A percentile compares a stretch with the other conserved stretches of the same genome.
phyloP scores from a whole-genome alignment of 1,284 basidiomycete species.

The Sporisorium iseilematis-ciliati region DNA sequence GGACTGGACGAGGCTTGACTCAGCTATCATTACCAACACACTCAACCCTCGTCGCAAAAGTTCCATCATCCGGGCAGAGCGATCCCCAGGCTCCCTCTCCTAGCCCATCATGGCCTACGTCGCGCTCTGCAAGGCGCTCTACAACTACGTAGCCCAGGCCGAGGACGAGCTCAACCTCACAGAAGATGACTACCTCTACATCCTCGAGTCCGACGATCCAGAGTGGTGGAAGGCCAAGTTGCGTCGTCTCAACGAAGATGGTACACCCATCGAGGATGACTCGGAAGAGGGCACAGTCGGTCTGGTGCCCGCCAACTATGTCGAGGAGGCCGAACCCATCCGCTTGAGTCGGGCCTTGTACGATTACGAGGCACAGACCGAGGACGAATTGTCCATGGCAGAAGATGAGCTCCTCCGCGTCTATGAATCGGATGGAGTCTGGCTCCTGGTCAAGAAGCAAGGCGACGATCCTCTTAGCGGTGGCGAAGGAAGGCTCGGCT shows the following conservation, averaged over 20 bases:
- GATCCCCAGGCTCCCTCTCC: too few relatives aligned
- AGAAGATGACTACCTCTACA: slow-evolving; percentile 67
- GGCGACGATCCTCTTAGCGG: slow-evolving; percentile 56
- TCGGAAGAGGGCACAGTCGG: slow-evolving; percentile 53
- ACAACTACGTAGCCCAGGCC: slow-evolving; percentile 68
- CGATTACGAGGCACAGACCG: slow-evolving; percentile 65
- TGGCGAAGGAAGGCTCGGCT: slow-evolving; percentile 58
- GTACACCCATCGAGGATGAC: slow-evolving; percentile 39
- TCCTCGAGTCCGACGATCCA: slow-evolving; percentile 66
- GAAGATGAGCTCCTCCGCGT: slow-evolving; percentile 66
- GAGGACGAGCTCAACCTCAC: slow-evolving; percentile 66
- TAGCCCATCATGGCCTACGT: slow-evolving; percentile 65
- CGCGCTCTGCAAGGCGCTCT: slow-evolving; percentile 65
- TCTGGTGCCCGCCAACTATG: slow-evolving; percentile 68
- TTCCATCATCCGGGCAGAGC: not conserved
- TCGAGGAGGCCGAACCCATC: slow-evolving; percentile 65
- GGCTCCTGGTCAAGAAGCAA: slow-evolving; percentile 67
- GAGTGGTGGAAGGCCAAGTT: slow-evolving; percentile 69
- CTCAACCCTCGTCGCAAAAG: not conserved
- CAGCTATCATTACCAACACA: not conserved
- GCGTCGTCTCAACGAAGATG: slow-evolving; percentile 44
- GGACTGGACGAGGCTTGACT: slow-evolving; percentile 1
- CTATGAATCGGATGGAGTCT: slow-evolving; percentile 63
- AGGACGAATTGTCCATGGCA: slow-evolving; percentile 64
- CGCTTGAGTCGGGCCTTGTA: slow-evolving; percentile 64